Evolutionary conservation across 1,284 basidiomycete genomes (phyloP).

Genomic region (Cryptococcus sp.): DNA sequence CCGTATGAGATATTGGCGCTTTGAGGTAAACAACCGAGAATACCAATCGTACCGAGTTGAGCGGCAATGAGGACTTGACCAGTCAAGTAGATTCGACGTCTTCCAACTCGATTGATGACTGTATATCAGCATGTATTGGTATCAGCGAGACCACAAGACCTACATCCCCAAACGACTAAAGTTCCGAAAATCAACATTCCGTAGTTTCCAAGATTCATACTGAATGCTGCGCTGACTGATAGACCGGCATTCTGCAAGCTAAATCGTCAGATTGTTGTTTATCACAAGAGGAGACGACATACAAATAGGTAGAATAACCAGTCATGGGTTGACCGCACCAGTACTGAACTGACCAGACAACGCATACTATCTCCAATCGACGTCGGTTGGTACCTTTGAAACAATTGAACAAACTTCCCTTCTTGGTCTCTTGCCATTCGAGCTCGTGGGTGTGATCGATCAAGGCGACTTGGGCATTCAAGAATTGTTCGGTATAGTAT

Average conservation of each 20-base stretch:
- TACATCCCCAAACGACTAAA: slow-evolving; percentile 30
- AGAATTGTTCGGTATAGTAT: slow-evolving; percentile 13
- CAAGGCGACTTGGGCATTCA: slow-evolving; percentile 22
- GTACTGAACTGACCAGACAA: slow-evolving; percentile 5
- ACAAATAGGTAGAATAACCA: slow-evolving; percentile 17
- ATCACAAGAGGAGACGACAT: background rate
- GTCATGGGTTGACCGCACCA: slow-evolving; percentile 4
- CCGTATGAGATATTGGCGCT: background rate
- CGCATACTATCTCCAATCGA: slow-evolving; percentile 25
- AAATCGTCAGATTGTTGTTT: slow-evolving; percentile 2
- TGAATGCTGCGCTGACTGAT: slow-evolving; percentile 27
- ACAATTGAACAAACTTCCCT: slow-evolving; percentile 28
- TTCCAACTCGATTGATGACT: slow-evolving; percentile 24
- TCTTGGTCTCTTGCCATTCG: slow-evolving; percentile 23
- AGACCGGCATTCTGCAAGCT: slow-evolving; percentile 39
- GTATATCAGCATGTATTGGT: slow-evolving; percentile 3
- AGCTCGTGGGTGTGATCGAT: slow-evolving; percentile 36
- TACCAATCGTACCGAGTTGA: slow-evolving; percentile 44
- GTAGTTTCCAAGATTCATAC: slow-evolving; percentile 35
- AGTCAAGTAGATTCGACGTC: slow-evolving; percentile 43
- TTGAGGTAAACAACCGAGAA: slow-evolving; percentile 25
- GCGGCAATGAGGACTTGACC: slow-evolving; percentile 39
- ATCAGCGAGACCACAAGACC: slow-evolving; percentile 1
- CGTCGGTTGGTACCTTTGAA: slow-evolving; percentile 25
- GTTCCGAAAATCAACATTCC: slow-evolving; percentile 30